Conservation (phyloP, 176 grass and related monocot genomes). For the Eragrostis curvula region DNA sequence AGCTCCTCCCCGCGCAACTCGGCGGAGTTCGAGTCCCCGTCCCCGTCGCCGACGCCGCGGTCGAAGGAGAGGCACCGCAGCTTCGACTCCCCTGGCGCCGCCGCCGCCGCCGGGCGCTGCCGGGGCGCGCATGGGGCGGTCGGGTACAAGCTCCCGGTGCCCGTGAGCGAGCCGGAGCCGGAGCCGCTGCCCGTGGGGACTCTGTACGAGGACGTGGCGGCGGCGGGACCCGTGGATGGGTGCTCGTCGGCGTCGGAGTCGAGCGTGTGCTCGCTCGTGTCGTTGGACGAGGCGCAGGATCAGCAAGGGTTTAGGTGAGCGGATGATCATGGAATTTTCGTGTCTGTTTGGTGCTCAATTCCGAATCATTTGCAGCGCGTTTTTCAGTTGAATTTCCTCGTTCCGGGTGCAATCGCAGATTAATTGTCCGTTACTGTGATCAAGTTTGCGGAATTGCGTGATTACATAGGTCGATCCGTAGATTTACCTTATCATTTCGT, state of each 20-base stretch:
- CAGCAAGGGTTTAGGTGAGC: constrained; percentile 63
- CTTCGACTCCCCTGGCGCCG: constrained; percentile 34
- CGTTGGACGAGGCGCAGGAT: constrained; percentile 59
- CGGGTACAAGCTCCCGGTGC: constrained; percentile 61
- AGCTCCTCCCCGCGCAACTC: constrained; percentile 49
- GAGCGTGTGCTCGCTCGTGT: constrained; percentile 61
- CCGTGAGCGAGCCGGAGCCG: background rate
- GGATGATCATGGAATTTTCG: background rate
- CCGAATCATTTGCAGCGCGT: background rate
- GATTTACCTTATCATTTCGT: background rate
- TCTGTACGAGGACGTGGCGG: constrained; percentile 11
- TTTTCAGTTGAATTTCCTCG: background rate
- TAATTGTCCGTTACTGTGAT: background rate
- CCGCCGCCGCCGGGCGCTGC: background rate
- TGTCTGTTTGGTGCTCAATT: background rate
- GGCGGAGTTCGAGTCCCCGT: constrained; percentile 44
- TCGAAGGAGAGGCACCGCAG: constrained; percentile 43
- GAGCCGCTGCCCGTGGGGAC: background rate
- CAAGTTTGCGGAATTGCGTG: constrained; percentile 16
- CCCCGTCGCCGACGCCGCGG: constrained; percentile 37
- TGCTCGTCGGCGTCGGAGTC: constrained; percentile 53
- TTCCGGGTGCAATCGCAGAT: background rate
- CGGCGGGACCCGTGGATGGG: background rate
- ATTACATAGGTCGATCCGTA: background rate
- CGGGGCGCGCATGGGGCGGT: background rate